Evolutionary conservation across 352 stramenopile genomes (phyloP), one percentile per base, ranked within the genome.

Genomic region (Pelagophyceae sp.): DNA sequence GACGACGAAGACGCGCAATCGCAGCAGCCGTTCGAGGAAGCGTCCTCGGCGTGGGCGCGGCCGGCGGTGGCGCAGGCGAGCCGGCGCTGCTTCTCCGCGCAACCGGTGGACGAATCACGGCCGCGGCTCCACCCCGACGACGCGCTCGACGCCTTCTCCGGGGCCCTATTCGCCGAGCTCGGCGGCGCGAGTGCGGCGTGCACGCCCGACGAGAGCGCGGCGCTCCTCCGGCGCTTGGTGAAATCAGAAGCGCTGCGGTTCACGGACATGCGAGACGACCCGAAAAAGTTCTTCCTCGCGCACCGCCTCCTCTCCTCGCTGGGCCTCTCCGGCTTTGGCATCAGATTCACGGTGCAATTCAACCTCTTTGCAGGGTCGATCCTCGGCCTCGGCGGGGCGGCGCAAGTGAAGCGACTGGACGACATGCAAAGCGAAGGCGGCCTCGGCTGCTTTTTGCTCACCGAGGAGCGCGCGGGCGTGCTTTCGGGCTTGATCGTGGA

Each of bases 401-500:
- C 80, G 58, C 80, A 85, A 76, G 60, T 82, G 0, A 29, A 27
- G 29, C 27, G 32, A 5, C 71, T 85, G n/a, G 80, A 77, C 20
- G 61, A 82, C n/a, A 60, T 81, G 19, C 79, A 85, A 76, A 31
- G 61, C n/a, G 33, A 74, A 1, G 82, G 82, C 32, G n/a, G 58
- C 29, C 72, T 85, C 23, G 82, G 82, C 51, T 86, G 82, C 76
- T 85, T 85, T 77, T 50, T 31, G 31, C 76, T 85, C 15, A 85
- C 82, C 19, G 82, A 85, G 77, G 81, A 80, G 61, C 76, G 79
- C 23, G 82, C 82, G 29, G 82, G 82, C 60, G 82, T 86, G 0
- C 72, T 84, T 5, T 82, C 65, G 1, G 82, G 82, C 0, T 69
- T 85, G 27, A 78, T 85, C 3, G 82, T 85, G 32, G 38, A 85